Conservation (phyloP, 1,284 basidiomycete species). For the Marasmius tenuissimus region DNA sequence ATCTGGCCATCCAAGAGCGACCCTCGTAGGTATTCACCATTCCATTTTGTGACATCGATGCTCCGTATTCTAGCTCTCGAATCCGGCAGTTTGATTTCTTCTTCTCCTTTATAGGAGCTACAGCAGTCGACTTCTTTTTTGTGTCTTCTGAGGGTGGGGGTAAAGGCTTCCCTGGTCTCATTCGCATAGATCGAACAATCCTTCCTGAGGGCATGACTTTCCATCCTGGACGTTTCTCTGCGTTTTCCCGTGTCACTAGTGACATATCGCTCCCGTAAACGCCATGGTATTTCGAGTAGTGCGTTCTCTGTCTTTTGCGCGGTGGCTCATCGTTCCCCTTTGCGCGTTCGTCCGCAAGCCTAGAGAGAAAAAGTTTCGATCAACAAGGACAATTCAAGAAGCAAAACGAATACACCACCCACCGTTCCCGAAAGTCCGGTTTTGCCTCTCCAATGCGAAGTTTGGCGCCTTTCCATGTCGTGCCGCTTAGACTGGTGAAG, state of each 20-base stretch:
- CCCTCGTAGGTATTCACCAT: constrained; percentile 64
- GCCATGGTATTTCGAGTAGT: constrained; percentile 31
- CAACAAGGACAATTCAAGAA: not conserved
- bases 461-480: constrained; percentile 82
- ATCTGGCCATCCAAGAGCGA: constrained; percentile 49
- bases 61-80: constrained; percentile 48
- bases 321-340: constrained; percentile 31
- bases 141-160: constrained; percentile 38
- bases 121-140: not conserved
- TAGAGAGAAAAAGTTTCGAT: constrained; percentile 16
- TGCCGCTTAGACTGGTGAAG: constrained; percentile 72
- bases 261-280: constrained; percentile 60
- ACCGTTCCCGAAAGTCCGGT: constrained; percentile 68
- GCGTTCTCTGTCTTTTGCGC: constrained; percentile 16
- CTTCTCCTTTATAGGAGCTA: constrained; percentile 18
- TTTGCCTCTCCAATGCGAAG: constrained; percentile 79
- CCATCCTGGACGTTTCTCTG: constrained; percentile 55
- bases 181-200: constrained; percentile 62
- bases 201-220: constrained; percentile 64
- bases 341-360: constrained; percentile 36
- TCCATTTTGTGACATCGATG: constrained; percentile 71
- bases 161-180: constrained; percentile 60
- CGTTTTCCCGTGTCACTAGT: constrained; percentile 57
- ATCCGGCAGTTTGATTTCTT: constrained; percentile 38
- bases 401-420: constrained; percentile 8